Evolutionary conservation across 2,329 filamentous ascomycete genomes (phyloP).

Genomic region (Fusarium odoratissimum): DNA sequence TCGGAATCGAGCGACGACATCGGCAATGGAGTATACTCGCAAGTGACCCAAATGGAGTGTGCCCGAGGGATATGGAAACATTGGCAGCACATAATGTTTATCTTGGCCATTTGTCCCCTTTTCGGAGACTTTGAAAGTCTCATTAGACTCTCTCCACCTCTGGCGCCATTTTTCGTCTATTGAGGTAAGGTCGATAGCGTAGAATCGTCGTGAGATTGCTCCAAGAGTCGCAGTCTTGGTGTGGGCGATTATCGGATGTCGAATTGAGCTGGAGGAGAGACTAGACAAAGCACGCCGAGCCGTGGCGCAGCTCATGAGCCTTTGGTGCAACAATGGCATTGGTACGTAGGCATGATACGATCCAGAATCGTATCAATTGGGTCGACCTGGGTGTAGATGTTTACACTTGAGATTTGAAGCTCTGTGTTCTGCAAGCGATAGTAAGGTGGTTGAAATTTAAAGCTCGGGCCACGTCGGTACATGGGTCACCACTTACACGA

Average conservation of each 20-base stretch:
- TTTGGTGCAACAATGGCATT: constrained; percentile 49
- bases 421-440: background rate
- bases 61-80: constrained; percentile 95
- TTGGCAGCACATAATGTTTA: constrained; percentile 80
- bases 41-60: constrained; percentile 88
- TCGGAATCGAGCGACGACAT: constrained; percentile 82
- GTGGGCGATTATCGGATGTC: constrained; percentile 21
- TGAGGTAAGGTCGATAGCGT: constrained; percentile 60
- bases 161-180: constrained; percentile 64
- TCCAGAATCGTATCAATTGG: constrained; percentile 30
- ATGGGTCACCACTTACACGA: constrained; percentile 33
- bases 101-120: constrained; percentile 41
- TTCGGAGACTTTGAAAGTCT: constrained; percentile 6
- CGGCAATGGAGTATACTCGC: constrained; percentile 90
- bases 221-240: constrained; percentile 5
- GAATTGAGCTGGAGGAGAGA: constrained; percentile 15
- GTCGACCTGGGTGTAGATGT: background rate
- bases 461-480: constrained; percentile 44
- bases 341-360: constrained; percentile 45
- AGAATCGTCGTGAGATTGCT: constrained; percentile 47
- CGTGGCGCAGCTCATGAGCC: constrained; percentile 42
- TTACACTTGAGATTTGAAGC: background rate
- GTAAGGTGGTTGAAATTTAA: constrained; percentile 13
- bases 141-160: constrained; percentile 52
- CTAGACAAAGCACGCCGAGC: constrained; percentile 30